A percentile compares a stretch with the other conserved stretches of the same genome.
These are phyloP conservation scores for Papiliotrema fonsecae DNA, from an alignment of 1,284 basidiomycete genomes.

Conservation along the genomic window DNA sequence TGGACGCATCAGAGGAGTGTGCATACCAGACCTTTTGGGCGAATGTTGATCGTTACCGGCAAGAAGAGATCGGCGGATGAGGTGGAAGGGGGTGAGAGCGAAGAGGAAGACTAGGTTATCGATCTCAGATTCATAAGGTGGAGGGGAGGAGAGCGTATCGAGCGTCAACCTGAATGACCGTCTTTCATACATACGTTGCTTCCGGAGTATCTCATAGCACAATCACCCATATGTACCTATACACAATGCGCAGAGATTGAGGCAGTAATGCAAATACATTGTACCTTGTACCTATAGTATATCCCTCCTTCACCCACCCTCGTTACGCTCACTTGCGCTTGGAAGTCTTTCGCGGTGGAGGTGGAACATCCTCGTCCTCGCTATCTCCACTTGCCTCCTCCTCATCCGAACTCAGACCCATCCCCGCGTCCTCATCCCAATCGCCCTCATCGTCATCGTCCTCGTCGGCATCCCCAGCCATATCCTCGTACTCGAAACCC, in stretches of 20 bases:
- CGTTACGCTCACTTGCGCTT: slow-evolving; percentile 7
- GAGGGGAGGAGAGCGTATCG: too few species aligned
- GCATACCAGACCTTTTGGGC: slow-evolving; percentile 35
- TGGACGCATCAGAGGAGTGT: slow-evolving; percentile 28
- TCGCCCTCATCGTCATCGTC: slow-evolving; percentile 51
- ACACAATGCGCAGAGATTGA: too few species aligned
- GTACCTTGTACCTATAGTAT: too few species aligned
- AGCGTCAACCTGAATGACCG: too few species aligned
- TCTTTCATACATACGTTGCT: too few species aligned
- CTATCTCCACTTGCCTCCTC: slow-evolving; percentile 37
- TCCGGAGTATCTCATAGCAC: too few species aligned
- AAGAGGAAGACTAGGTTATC: too few species aligned
- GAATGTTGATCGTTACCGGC: slow-evolving; percentile 12
- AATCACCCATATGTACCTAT: too few species aligned
- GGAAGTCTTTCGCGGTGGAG: slow-evolving; percentile 12
- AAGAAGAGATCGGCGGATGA: neutral
- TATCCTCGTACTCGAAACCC: slow-evolving; percentile 43
- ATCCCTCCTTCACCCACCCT: too few species aligned
- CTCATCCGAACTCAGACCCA: slow-evolving; percentile 50
- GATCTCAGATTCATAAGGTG: too few species aligned
- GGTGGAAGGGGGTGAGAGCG: neutral
- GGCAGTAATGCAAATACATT: too few species aligned
- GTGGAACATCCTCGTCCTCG: slow-evolving; percentile 30
- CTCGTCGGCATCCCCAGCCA: slow-evolving; percentile 55
- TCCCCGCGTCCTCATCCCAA: slow-evolving; percentile 45